Conservation (phyloP, 352 stramenopile species). For the Globisporangium parvum region DNA sequence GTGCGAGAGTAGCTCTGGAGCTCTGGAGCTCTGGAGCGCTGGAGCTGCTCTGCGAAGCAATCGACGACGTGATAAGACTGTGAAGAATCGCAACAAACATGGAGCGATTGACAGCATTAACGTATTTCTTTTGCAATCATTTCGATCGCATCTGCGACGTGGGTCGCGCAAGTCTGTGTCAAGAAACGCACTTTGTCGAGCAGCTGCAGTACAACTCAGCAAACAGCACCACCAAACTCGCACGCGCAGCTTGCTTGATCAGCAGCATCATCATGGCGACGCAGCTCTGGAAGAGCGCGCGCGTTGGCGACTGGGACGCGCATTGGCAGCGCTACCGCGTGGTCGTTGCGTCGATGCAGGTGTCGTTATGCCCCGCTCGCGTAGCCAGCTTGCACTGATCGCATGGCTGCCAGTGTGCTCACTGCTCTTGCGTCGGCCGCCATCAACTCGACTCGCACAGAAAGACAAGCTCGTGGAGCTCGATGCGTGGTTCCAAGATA, state of each 20-base stretch:
- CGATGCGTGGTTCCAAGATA: conserved; percentile 48
- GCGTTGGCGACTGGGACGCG: conserved; percentile 25
- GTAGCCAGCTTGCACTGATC: background rate
- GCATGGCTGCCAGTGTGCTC: background rate
- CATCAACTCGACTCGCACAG: conserved; percentile 15
- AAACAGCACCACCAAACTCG: background rate
- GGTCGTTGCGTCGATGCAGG: conserved; percentile 31
- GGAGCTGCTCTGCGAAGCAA: no score
- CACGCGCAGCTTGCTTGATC: background rate
- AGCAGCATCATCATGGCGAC: conserved; percentile 5
- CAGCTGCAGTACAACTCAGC: background rate
- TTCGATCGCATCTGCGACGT: no score
- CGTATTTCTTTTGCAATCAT: no score
- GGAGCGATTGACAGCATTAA: no score
- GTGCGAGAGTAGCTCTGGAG: no score
- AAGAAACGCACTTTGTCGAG: background rate
- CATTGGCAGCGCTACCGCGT: conserved; percentile 36
- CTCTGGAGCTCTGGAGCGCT: no score
- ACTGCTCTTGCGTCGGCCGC: no score
- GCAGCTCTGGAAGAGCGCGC: conserved; percentile 22
- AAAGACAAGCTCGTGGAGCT: conserved; percentile 52
- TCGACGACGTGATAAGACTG: no score
- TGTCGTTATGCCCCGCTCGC: background rate
- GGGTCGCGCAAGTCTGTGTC: no score
- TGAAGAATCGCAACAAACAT: no score